Conservation (phyloP, 371 early-diverging fungal species). For the Lichtheimia hyalospora region DNA sequence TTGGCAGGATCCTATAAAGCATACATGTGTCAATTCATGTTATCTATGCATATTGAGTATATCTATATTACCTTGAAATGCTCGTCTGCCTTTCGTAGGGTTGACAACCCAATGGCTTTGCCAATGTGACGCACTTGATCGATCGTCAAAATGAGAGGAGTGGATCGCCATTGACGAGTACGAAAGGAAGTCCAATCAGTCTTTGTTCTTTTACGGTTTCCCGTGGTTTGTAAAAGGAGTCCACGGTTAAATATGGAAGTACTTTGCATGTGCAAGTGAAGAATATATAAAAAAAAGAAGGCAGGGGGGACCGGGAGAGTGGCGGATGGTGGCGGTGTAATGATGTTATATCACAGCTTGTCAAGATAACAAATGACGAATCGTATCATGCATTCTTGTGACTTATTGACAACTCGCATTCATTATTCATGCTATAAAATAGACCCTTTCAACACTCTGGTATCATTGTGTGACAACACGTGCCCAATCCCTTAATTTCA, state of each 20-base stretch:
- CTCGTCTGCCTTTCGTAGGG: neutral
- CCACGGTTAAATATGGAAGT: constrained; percentile 1
- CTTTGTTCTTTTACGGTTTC: neutral
- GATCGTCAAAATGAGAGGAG: constrained; percentile 1
- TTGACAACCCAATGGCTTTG: neutral
- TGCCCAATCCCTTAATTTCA: no score
- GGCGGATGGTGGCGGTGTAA: no score
- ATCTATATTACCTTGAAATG: neutral
- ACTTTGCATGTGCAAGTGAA: constrained; percentile 1
- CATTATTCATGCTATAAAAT: no score
- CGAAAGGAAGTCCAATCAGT: neutral
- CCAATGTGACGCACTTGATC: constrained; percentile 3
- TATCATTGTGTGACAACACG: no score
- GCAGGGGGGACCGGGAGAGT: no score
- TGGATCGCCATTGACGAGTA: constrained; percentile 11
- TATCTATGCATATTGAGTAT: no score
- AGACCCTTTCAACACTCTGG: no score
- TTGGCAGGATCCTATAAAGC: constrained; percentile 15
- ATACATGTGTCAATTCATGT: neutral
- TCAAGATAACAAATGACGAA: no score
- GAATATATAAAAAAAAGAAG: no score
- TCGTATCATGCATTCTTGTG: no score
- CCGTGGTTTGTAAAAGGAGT: neutral
- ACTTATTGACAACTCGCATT: no score
- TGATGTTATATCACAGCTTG: no score